These are phyloP conservation scores for Fistulina hepatica DNA, from an alignment of 1,284 basidiomycete genomes.

Conservation along the genomic window DNA sequence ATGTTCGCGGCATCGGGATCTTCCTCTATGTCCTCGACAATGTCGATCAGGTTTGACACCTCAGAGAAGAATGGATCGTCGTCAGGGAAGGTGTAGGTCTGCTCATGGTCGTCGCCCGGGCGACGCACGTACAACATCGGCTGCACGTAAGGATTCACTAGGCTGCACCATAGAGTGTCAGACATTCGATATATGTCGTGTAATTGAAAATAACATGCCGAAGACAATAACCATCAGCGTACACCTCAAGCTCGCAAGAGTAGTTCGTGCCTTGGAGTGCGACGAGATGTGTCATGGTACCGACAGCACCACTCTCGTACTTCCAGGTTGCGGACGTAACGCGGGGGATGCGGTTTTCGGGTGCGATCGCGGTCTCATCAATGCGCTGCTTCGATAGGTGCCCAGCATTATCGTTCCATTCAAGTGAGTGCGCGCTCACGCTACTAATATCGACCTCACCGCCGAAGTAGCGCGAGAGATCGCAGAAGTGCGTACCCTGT, in stretches of 20 bases:
- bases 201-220: conserved; percentile 36
- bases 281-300: conserved; percentile 79
- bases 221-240: conserved; percentile 78
- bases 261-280: conserved; percentile 87
- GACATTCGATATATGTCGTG: conserved; percentile 2
- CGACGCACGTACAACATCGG: conserved; percentile 78
- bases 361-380: conserved; percentile 69
- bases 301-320: conserved; percentile 86
- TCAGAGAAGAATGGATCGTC: conserved; percentile 93
- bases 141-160: conserved; percentile 81
- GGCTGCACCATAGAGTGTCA: conserved; percentile 31
- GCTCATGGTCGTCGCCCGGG: conserved; percentile 79
- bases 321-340: conserved; percentile 81
- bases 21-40: conserved; percentile 71
- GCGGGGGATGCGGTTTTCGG: conserved; percentile 73
- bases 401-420: conserved; percentile 88
- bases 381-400: conserved; percentile 71
- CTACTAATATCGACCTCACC: conserved; percentile 87
- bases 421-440: conserved; percentile 79
- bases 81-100: conserved; percentile 64
- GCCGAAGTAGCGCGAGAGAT: conserved; percentile 94
- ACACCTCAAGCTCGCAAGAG: conserved; percentile 87
- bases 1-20: conserved; percentile 60
- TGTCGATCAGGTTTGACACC: conserved; percentile 76
- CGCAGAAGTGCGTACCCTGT: conserved; percentile 90